Conservation (phyloP, 805 yeast genomes). For the Metschnikowia lochheadii region DNA sequence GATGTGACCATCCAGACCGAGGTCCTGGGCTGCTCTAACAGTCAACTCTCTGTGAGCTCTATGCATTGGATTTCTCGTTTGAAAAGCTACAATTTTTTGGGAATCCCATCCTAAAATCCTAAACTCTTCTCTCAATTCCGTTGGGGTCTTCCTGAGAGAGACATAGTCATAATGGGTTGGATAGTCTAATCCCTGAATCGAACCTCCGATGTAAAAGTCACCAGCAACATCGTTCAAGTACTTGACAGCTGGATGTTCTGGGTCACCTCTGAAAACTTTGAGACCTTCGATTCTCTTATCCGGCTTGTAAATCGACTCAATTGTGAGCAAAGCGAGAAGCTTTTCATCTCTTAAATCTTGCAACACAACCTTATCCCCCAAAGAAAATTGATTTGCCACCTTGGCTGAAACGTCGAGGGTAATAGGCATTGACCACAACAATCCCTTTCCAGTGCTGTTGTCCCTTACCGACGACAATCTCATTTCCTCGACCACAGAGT, state of each 20-base stretch:
- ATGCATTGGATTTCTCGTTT: slow-evolving; percentile 98
- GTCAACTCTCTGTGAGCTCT: slow-evolving; percentile 96
- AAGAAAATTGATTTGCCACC: slow-evolving; percentile 42
- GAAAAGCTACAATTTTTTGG: slow-evolving; percentile 82
- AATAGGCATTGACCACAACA: slow-evolving; percentile 90
- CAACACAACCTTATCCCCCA: slow-evolving; percentile 65
- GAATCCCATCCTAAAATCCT: slow-evolving; percentile 75
- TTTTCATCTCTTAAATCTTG: slow-evolving; percentile 78
- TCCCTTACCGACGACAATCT: slow-evolving; percentile 53
- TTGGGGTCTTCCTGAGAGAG: slow-evolving; percentile 83
- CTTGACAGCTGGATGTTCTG: slow-evolving; percentile 89
- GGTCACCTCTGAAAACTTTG: slow-evolving; percentile 91
- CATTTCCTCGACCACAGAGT: slow-evolving; percentile 62
- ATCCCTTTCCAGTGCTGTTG: slow-evolving; percentile 45
- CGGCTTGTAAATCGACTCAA: slow-evolving; percentile 77
- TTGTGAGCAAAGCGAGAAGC: slow-evolving; percentile 75
- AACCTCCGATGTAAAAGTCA: slow-evolving; percentile 85
- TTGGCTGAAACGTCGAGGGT: slow-evolving; percentile 68
- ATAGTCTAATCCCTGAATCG: slow-evolving; percentile 73
- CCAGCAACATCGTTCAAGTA: slow-evolving; percentile 72
- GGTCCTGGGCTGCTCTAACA: slow-evolving; percentile 92
- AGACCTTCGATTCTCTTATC: slow-evolving; percentile 76
- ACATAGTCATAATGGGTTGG: slow-evolving; percentile 91
- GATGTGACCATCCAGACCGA: slow-evolving; percentile 69
- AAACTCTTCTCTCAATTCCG: slow-evolving; percentile 84